These are phyloP conservation scores for Talaromyces funiculosus DNA, from an alignment of 2,329 filamentous ascomycete species.

Conservation along the genomic window DNA sequence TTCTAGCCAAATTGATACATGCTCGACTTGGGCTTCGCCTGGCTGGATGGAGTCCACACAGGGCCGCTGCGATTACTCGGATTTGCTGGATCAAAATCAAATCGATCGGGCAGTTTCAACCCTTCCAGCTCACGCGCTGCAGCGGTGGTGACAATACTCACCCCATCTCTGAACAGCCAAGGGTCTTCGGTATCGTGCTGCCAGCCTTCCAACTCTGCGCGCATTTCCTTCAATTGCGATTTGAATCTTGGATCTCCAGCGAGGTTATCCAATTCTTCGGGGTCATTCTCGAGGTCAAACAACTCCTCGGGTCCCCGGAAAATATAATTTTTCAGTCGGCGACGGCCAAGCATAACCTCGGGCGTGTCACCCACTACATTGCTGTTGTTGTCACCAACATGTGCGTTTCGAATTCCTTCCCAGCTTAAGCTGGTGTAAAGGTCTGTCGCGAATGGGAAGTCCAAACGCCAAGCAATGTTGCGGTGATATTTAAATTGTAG, in stretches of 20 bases:
- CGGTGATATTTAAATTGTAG: constrained; percentile 47
- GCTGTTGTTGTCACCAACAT: constrained; percentile 15
- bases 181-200: constrained; percentile 31
- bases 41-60: no score
- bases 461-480: constrained; percentile 47
- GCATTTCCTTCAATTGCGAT: constrained; percentile 29
- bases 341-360: constrained; percentile 38
- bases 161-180: constrained; percentile 29
- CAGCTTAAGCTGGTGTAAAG: constrained; percentile 42
- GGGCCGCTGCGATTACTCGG: not conserved
- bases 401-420: constrained; percentile 41
- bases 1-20: no score
- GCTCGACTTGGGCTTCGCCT: no score
- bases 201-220: constrained; percentile 29
- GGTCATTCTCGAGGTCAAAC: constrained; percentile 44
- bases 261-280: constrained; percentile 44
- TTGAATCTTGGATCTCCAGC: constrained; percentile 29
- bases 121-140: constrained; percentile 10
- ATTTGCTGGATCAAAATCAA: constrained; percentile 18
- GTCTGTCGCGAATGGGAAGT: constrained; percentile 47
- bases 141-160: constrained; percentile 6
- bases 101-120: constrained; percentile 17
- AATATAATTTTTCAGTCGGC: constrained; percentile 41
- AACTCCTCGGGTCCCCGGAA: constrained; percentile 43
- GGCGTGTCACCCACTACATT: no score